These are phyloP conservation scores for Volutella citrinella DNA, from an alignment of 2,329 filamentous ascomycete genomes.

Conservation along the genomic window DNA sequence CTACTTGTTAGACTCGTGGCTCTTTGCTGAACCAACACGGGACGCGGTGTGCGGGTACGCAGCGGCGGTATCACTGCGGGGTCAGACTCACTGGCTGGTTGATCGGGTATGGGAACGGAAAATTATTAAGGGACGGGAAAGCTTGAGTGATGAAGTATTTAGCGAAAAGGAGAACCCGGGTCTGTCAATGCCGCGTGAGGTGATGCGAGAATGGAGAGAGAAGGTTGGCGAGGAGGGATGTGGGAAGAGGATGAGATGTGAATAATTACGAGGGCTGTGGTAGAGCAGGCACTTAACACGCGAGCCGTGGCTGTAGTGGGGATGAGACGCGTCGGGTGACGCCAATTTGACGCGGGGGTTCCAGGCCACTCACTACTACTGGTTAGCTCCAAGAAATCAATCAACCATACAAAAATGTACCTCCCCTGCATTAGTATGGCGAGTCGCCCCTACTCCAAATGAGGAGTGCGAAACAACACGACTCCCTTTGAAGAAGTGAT, in stretches of 20 bases:
- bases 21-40: no score
- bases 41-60: not conserved
- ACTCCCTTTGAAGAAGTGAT: no score
- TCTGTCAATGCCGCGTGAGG: no score
- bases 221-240: not conserved
- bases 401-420: not conserved
- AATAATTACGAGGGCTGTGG: conserved; percentile 9
- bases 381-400: not conserved
- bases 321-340: conserved; percentile 32
- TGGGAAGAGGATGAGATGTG: not conserved
- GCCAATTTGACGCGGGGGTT: conserved; percentile 30
- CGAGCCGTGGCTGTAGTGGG: conserved; percentile 16
- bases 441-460: no score
- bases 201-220: not conserved
- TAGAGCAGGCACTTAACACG: conserved; percentile 34
- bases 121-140: no score
- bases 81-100: conserved; percentile 7
- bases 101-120: no score
- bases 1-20: conserved; percentile 13
- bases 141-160: no score
- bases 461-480: no score
- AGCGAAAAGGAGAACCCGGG: no score
- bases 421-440: no score
- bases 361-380: no score
- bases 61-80: not conserved